Percentiles rank a stretch among this genome's conserved stretches.
Evolutionary conservation across 2,329 filamentous ascomycete species (phyloP).

Genomic region (Juglanconis juglandina): DNA sequence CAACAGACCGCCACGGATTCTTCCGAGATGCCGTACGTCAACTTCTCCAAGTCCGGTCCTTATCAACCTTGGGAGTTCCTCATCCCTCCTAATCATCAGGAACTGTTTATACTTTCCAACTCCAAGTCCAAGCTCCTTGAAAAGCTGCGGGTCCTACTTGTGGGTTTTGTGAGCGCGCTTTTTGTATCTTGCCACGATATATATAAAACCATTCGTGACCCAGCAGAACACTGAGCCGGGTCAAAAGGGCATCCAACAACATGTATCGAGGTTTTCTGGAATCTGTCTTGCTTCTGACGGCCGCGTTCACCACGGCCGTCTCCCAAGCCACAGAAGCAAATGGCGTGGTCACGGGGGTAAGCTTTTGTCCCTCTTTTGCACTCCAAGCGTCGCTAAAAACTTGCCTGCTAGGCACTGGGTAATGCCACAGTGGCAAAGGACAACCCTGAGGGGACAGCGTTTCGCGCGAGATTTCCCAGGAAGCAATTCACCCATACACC

Average conservation of each 20-base stretch:
- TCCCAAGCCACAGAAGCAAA: background rate
- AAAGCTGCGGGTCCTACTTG: no score
- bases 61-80: background rate
- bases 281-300: background rate
- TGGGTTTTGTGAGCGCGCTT: no score
- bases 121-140: no score
- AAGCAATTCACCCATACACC: conserved; percentile 9
- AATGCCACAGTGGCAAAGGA: conserved; percentile 12
- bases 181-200: background rate
- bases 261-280: background rate
- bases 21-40: background rate
- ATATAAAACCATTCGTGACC: background rate
- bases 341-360: conserved; percentile 1
- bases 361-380: background rate
- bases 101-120: no score
- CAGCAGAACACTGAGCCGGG: no score
- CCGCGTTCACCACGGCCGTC: background rate
- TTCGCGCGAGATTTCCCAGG: conserved; percentile 6
- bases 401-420: background rate
- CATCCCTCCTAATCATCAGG: background rate
- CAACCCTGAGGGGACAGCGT: conserved; percentile 7
- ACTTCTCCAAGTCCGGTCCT: background rate
- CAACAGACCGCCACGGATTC: background rate
- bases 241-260: background rate
- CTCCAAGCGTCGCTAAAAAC: background rate